These are phyloP conservation scores for Hyaloscypha bicolor DNA, from an alignment of 495 filamentous ascomycete genomes.

Conservation along the genomic window DNA sequence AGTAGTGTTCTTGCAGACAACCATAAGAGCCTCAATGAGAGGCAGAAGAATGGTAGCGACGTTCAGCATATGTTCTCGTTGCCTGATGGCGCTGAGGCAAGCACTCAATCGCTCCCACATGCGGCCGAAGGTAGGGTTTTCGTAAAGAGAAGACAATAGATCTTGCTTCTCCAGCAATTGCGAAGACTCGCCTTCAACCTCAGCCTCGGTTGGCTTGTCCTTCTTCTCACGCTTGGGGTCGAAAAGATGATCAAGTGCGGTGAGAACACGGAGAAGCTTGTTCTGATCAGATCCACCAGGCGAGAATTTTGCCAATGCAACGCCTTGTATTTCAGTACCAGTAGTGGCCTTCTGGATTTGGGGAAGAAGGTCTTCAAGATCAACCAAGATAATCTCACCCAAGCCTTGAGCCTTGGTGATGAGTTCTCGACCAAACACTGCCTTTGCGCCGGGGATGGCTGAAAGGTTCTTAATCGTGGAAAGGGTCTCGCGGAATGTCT, in stretches of 20 bases:
- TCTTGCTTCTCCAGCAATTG: conserved; percentile 69
- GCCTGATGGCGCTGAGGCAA: conserved; percentile 83
- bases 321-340: conserved; percentile 91
- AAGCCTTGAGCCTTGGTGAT: conserved; percentile 81
- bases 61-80: conserved; percentile 93
- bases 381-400: conserved; percentile 78
- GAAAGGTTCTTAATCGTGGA: conserved; percentile 98
- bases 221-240: conserved; percentile 68
- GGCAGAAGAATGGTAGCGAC: conserved; percentile 94
- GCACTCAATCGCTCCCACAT: conserved; percentile 95
- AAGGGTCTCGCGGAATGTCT: conserved; percentile 94
- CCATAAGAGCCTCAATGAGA: conserved; percentile 95
- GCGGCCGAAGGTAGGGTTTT: conserved; percentile 83
- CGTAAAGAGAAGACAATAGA: conserved; percentile 83
- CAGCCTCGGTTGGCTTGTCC: conserved; percentile 42
- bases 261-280: conserved; percentile 90
- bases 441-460: conserved; percentile 85
- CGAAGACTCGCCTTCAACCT: conserved; percentile 53
- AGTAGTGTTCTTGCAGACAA: conserved; percentile 96
- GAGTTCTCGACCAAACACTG: conserved; percentile 88
- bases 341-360: conserved; percentile 85
- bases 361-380: conserved; percentile 83
- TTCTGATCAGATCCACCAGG: conserved; percentile 93
- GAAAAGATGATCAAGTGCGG: conserved; percentile 94
- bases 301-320: conserved; percentile 94